Evolutionary conservation across 495 filamentous ascomycete species (phyloP).

Genomic region (Talaromyces thailandensis): DNA sequence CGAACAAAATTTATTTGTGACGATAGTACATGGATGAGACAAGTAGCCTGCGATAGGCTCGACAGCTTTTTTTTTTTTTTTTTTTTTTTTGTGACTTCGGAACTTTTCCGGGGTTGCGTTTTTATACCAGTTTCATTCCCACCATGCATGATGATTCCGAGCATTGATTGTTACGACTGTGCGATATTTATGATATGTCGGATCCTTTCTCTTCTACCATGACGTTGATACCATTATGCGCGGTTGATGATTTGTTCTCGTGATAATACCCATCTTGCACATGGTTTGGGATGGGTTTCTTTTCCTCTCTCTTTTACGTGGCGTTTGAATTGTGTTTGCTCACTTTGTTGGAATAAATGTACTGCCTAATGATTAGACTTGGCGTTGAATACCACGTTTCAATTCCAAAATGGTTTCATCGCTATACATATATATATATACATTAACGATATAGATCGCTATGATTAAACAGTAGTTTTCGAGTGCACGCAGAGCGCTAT

Average conservation of each 20-base stretch:
- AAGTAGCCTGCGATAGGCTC: conserved; percentile 11
- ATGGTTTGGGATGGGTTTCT: not conserved
- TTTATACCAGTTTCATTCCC: not conserved
- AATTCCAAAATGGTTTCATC: not conserved
- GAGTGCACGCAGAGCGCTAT: conserved; percentile 80
- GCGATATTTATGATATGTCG: not conserved
- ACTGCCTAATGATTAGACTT: not conserved
- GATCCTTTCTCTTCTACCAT: conserved; percentile 5
- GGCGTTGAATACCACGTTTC: not conserved
- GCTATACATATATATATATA: not conserved
- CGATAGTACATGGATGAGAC: not conserved
- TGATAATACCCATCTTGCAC: conserved; percentile 1
- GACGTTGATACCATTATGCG: conserved; percentile 3
- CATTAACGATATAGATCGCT: not conserved
- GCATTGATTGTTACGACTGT: not conserved
- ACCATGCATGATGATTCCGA: not conserved
- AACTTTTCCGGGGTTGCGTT: not conserved
- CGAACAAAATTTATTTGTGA: not conserved
- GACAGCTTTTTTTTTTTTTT: not conserved
- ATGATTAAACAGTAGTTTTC: conserved; percentile 24
- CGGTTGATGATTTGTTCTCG: not conserved
- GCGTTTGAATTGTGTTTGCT: not conserved
- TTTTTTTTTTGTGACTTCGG: no score
- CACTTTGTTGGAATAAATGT: not conserved
- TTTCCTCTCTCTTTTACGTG: not conserved